phyloP scores from a whole-genome alignment of 805 yeast species.

The Ogataea nitratoaversa region DNA sequence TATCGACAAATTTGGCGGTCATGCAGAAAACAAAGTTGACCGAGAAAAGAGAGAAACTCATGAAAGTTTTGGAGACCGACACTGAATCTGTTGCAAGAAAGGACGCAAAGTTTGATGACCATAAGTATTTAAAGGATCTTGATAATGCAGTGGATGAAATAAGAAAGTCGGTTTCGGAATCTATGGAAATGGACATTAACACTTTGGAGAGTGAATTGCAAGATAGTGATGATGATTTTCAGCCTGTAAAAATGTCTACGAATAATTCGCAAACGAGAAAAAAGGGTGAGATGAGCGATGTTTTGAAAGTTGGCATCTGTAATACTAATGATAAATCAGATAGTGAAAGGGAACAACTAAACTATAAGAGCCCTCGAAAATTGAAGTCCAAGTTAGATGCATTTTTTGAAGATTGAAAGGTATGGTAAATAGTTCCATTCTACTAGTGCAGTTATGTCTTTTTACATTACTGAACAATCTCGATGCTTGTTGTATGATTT shows the following conservation, averaged over 20 bases:
- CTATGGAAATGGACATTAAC: conserved; percentile 5
- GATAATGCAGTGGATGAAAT: conserved; percentile 36
- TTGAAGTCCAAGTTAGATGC: conserved; percentile 1
- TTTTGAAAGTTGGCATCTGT: no score
- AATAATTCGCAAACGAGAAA: no score
- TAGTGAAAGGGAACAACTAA: neutral
- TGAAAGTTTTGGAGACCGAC: conserved; percentile 29
- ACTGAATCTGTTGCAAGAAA: conserved; percentile 12
- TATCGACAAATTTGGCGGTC: conserved; percentile 13
- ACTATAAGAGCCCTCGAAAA: neutral
- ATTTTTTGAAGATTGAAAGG: conserved; percentile 6
- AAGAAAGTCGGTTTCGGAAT: conserved; percentile 22
- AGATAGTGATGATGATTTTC: neutral
- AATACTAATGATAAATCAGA: no score
- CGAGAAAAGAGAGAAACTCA: conserved; percentile 33
- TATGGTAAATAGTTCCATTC: no score
- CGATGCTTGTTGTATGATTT: no score
- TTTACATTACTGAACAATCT: no score
- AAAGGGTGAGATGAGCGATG: no score
- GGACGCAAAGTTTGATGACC: conserved; percentile 33
- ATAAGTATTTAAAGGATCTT: conserved; percentile 33
- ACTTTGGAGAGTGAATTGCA: conserved; percentile 2
- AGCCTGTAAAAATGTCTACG: no score
- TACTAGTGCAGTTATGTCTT: no score
- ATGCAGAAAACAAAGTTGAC: conserved; percentile 17